Base-by-base conservation (phyloP, 2,329 filamentous ascomycete genomes). In the Fusarium stilboides region DNA sequence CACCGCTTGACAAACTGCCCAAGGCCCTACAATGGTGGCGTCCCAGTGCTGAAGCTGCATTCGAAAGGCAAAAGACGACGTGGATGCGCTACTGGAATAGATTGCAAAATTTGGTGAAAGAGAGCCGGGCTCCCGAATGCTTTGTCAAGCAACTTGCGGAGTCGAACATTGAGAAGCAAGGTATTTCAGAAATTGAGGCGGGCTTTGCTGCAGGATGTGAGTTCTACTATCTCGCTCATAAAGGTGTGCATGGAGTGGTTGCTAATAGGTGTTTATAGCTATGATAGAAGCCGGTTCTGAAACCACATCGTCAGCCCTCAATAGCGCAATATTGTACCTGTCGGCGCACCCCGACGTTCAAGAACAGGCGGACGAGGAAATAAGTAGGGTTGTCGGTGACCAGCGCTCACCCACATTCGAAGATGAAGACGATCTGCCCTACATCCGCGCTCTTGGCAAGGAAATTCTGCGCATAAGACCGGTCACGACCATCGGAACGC, bases 381-480 rank as follows among this genome's bases (percentile, higher is more conserved):
- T 89, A 6, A 85, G 88, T 65, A 72, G 77, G 2, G 81, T 87
- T 2, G 78, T 89, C 4, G 86, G 87, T 3, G 68, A 76, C 0
- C 57, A 79, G 13, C 80, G 87, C 4, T 79, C 28, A 31, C 87
- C 87, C 0, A 75, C 73, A 19, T 84, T 82, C 73, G 80, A 83
- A 33, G 86, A 89, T 68, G 79, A 80, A 22, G 75, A 79, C 0
- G 75, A 78, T 5, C 72, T 89, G 10, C 86, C 86, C 0, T 89
- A 89, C 68, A 73, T 88, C 33, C 79, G 82, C 20, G 84, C 84
- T 2, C 79, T 87, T 14, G 80, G 88, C 19, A 88, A 88, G 62
- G 88, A 90, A 64, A 80, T 84, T 2, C 75, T 88, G 13, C 81
- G 87, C 4, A 88, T 87, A 86, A 80, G 86, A 7, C 85, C 86